These are phyloP conservation scores for Emericellopsis atlantica DNA, from an alignment of 2,329 filamentous ascomycete species.

Conservation along the genomic window DNA sequence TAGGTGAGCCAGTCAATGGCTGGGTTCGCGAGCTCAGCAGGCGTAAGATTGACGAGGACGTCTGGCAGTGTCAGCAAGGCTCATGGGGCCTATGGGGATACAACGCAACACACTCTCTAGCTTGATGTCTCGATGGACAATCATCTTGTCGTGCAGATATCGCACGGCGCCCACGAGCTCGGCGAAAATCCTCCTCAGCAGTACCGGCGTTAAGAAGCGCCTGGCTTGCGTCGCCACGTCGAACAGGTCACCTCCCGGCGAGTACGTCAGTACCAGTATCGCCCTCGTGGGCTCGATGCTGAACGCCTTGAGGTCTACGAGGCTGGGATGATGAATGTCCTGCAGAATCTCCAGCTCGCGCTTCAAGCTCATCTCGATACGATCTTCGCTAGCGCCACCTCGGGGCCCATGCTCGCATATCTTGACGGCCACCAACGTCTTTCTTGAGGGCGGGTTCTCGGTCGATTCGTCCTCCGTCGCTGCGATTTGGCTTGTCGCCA, in stretches of 20 bases:
- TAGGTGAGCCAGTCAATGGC: slow-evolving; percentile 60
- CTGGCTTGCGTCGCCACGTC: slow-evolving; percentile 71
- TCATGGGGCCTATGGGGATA: background rate
- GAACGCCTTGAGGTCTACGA: slow-evolving; percentile 87
- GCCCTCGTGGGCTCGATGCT: slow-evolving; percentile 73
- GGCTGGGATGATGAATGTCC: slow-evolving; percentile 72
- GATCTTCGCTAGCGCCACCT: slow-evolving; percentile 83
- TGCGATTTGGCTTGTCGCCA: slow-evolving; percentile 68
- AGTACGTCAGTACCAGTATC: slow-evolving; percentile 80
- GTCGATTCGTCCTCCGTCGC: slow-evolving; percentile 21
- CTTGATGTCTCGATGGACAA: slow-evolving; percentile 96
- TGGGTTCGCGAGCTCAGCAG: slow-evolving; percentile 49
- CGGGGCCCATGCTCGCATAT: slow-evolving; percentile 90
- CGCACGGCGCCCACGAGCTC: slow-evolving; percentile 76
- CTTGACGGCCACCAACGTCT: slow-evolving; percentile 84
- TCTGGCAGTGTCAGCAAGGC: slow-evolving; percentile 35
- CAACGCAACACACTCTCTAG: slow-evolving; percentile 60
- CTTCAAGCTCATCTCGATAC: slow-evolving; percentile 86
- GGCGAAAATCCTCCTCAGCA: slow-evolving; percentile 78
- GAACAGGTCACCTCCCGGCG: slow-evolving; percentile 87
- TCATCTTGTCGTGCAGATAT: slow-evolving; percentile 74
- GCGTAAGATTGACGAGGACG: slow-evolving; percentile 76
- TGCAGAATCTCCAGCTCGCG: slow-evolving; percentile 92
- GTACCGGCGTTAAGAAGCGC: slow-evolving; percentile 49
- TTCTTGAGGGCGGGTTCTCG: slow-evolving; percentile 30